Evolutionary conservation across 1,139 yeast genomes (phyloP).

Genomic region (Candida sanyaensis): DNA sequence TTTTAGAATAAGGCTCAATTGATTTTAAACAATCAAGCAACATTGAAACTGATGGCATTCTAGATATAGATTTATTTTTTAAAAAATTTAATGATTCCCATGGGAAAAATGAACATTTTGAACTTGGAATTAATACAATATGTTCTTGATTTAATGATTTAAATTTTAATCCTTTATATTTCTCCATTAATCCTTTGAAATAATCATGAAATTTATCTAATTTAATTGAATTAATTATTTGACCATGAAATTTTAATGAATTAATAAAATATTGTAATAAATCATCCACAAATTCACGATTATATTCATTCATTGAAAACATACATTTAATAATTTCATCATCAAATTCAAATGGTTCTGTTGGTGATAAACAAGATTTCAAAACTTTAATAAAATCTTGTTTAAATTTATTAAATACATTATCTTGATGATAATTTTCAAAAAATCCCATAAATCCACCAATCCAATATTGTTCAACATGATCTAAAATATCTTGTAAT

Average conservation of each 20-base stretch:
- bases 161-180: conserved; percentile 27
- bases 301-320: conserved; percentile 38
- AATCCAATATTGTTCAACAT: conserved; percentile 69
- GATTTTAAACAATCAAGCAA: conserved; percentile 44
- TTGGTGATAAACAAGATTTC: conserved; percentile 35
- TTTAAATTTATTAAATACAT: conserved; percentile 36
- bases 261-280: conserved; percentile 64
- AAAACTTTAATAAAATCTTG: conserved; percentile 33
- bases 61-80: conserved; percentile 56
- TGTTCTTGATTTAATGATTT: conserved; percentile 37
- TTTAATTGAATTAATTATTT: conserved; percentile 62
- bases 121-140: conserved; percentile 67
- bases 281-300: conserved; percentile 47
- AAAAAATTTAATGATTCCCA: conserved; percentile 83
- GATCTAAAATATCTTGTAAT: conserved; percentile 53
- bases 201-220: conserved; percentile 48
- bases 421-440: conserved; percentile 26
- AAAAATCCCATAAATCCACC: conserved; percentile 80
- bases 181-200: conserved; percentile 35
- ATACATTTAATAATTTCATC: conserved; percentile 55
- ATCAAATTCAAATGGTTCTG: conserved; percentile 39
- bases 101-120: conserved; percentile 67
- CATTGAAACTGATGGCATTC: conserved; percentile 69
- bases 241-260: conserved; percentile 62
- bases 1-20: conserved; percentile 5